Conservation (phyloP, 169 alveolate genomes). For the Cryptosporidium viatorum region DNA sequence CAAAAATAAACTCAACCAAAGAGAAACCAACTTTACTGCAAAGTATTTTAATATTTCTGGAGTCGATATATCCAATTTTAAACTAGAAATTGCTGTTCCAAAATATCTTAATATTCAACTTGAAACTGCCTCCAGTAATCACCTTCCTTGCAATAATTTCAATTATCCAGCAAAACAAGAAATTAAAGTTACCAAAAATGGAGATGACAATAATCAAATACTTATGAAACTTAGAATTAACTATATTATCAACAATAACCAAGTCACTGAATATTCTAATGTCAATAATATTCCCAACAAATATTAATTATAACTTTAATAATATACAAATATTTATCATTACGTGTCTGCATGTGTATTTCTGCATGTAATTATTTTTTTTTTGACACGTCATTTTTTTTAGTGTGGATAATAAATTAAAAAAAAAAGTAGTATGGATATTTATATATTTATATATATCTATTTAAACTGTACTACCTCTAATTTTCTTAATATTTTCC, state of each 20-base stretch:
- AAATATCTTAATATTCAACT: conserved; percentile 52
- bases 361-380: neutral
- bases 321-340: too few relatives aligned
- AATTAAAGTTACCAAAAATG: conserved; percentile 37
- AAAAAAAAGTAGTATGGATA: neutral
- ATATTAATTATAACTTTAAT: conserved; percentile 4
- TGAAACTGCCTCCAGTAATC: conserved; percentile 8
- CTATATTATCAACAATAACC: conserved; percentile 32
- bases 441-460: neutral
- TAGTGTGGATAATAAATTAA: conserved; percentile 3
- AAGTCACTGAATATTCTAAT: conserved; percentile 61
- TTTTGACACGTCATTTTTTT: neutral
- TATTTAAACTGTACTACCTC: neutral
- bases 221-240: conserved; percentile 62
- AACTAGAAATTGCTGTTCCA: conserved; percentile 65
- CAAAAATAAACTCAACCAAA: conserved; percentile 10
- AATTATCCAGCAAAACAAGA: conserved; percentile 34
- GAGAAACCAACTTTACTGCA: conserved; percentile 17
- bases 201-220: conserved; percentile 1
- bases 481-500: conserved; percentile 12
- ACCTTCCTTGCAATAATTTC: conserved; percentile 21
- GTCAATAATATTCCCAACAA: conserved; percentile 59
- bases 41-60: conserved; percentile 47
- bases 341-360: neutral
- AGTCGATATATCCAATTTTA: conserved; percentile 25